Evolutionary conservation across 768 basidiomycete species (phyloP).

Genomic region (Termitomyces sp.): DNA sequence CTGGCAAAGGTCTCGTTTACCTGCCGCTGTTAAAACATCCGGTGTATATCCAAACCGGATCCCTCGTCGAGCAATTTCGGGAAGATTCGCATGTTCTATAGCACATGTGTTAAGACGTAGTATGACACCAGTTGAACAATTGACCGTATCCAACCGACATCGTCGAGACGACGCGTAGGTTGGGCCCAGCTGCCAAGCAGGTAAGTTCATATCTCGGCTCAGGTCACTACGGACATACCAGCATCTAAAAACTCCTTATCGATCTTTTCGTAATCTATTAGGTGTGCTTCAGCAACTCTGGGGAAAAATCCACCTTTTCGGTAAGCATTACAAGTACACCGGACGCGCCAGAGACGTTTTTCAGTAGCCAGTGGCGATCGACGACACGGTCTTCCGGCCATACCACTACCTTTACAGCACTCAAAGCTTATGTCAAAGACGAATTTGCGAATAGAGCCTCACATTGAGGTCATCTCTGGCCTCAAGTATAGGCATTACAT

Average conservation of each 20-base stretch:
- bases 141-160: constrained; percentile 88
- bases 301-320: constrained; percentile 52
- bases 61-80: constrained; percentile 49
- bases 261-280: constrained; percentile 38
- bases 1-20: constrained; percentile 26
- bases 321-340: constrained; percentile 63
- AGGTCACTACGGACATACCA: constrained; percentile 22
- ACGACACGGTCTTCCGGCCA: constrained; percentile 52
- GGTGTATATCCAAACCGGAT: constrained; percentile 89
- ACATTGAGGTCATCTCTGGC: constrained; percentile 53
- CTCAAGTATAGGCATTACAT: constrained; percentile 54
- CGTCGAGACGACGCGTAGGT: constrained; percentile 80
- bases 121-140: constrained; percentile 7
- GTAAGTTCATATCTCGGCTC: neutral
- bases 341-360: constrained; percentile 60
- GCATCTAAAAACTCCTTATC: constrained; percentile 67
- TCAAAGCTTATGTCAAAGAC: constrained; percentile 16
- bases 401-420: constrained; percentile 10
- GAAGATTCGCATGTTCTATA: constrained; percentile 76
- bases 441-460: constrained; percentile 18
- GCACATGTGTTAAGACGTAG: neutral
- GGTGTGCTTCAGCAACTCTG: neutral
- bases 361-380: constrained; percentile 65
- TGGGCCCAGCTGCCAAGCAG: constrained; percentile 55
- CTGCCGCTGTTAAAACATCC: constrained; percentile 89